A percentile compares a stretch with the other conserved stretches of the same genome.
These are phyloP conservation scores for Bromus sterilis DNA, from an alignment of 176 grass and related monocot species.

Conservation along the genomic window DNA sequence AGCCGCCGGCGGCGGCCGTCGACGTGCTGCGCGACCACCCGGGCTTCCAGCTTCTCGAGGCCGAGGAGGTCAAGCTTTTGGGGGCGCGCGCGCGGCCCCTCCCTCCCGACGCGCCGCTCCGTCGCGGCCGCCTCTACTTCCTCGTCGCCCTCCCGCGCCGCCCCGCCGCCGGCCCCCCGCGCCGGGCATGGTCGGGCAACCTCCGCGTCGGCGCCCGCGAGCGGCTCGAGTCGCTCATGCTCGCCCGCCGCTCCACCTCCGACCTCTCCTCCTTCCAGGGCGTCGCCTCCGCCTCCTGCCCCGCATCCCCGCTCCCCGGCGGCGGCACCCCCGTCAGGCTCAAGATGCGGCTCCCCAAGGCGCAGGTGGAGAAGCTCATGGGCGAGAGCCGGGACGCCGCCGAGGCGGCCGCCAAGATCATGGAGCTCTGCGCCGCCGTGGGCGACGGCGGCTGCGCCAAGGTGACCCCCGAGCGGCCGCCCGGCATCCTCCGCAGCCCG, in stretches of 20 bases:
- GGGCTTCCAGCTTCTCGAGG: slow-evolving; percentile 61
- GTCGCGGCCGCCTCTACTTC: slow-evolving; percentile 64
- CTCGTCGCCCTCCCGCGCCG: slow-evolving; percentile 66
- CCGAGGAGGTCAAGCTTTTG: slow-evolving; percentile 69
- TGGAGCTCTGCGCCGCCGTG: slow-evolving; percentile 42
- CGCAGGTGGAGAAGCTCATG: slow-evolving; percentile 69
- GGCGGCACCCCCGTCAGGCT: slow-evolving; percentile 35
- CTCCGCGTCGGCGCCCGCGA: slow-evolving; percentile 64
- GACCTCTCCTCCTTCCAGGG: slow-evolving; percentile 39
- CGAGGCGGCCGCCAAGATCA: slow-evolving; percentile 65
- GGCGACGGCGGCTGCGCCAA: slow-evolving; percentile 20
- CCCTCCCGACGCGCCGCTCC: slow-evolving; percentile 28
- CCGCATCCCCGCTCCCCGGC: slow-evolving; percentile 14
- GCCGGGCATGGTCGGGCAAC: slow-evolving; percentile 69
- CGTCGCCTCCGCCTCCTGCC: slow-evolving; percentile 16
- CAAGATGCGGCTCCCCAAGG: slow-evolving; percentile 57
- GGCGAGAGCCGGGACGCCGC: slow-evolving; percentile 47
- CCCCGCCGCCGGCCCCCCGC: not conserved
- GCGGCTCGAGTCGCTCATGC: slow-evolving; percentile 82
- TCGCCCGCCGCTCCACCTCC: slow-evolving; percentile 74
- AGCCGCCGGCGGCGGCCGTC: slow-evolving; percentile 40
- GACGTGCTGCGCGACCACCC: slow-evolving; percentile 65
- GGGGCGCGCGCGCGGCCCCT: slow-evolving; percentile 61
- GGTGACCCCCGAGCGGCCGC: slow-evolving; percentile 35
- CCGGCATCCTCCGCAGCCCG: slow-evolving; percentile 29